Percentiles rank a stretch among this genome's conserved stretches.
phyloP scores from a whole-genome alignment of 2,329 filamentous ascomycete genomes.

The Colletotrichum coccodes region DNA sequence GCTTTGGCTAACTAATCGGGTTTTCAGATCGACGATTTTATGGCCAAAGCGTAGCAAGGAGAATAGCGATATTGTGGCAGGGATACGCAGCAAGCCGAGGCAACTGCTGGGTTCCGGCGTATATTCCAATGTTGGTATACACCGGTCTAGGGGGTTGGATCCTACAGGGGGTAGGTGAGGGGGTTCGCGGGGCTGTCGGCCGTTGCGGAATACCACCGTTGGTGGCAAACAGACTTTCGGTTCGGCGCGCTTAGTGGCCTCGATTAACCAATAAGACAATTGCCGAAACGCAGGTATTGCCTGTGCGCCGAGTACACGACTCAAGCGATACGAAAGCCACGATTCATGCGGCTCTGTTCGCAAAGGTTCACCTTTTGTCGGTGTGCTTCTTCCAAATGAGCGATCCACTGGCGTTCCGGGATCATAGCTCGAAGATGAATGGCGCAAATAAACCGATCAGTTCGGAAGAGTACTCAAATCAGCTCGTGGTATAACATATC shows the following conservation, averaged over 20 bases:
- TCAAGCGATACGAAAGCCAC: not conserved
- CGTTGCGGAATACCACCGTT: not conserved
- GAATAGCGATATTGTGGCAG: not conserved
- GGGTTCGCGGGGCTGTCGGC: not conserved
- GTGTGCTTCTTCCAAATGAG: too few relatives aligned
- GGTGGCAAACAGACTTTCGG: not conserved
- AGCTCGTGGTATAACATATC: too few relatives aligned
- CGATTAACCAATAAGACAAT: constrained; percentile 1
- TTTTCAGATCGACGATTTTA: not conserved
- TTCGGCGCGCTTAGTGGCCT: not conserved
- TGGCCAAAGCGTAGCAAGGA: not conserved
- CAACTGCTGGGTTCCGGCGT: too few relatives aligned
- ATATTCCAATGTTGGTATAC: not conserved
- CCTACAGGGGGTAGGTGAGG: not conserved
- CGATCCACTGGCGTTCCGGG: too few relatives aligned
- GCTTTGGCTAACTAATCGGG: too few relatives aligned
- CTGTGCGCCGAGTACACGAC: not conserved
- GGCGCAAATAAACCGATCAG: too few relatives aligned
- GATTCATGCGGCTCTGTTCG: too few relatives aligned
- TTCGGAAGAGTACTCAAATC: too few relatives aligned
- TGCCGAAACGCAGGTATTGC: not conserved
- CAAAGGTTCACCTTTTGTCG: too few relatives aligned
- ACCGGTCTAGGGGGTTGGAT: not conserved
- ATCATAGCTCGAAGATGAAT: too few relatives aligned
- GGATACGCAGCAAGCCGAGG: not conserved